These are phyloP conservation scores for Silybum marianum DNA, from an alignment of 129 eudicot genomes.

Conservation along the genomic window DNA sequence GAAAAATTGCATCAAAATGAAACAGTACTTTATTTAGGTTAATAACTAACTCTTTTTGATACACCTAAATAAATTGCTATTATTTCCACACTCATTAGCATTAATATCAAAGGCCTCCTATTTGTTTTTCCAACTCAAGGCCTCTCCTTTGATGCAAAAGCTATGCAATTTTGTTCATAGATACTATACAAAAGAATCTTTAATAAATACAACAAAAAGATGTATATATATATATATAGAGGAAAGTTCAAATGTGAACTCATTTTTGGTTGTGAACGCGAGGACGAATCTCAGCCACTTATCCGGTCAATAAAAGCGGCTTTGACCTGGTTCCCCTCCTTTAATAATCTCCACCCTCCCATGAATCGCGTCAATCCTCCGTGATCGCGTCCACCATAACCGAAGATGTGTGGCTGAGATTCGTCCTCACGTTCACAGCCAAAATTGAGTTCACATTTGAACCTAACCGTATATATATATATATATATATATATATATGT, in stretches of 20 bases:
- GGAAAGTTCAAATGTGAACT: too few species aligned
- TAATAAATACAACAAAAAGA: constrained; percentile 7
- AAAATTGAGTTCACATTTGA: too few species aligned
- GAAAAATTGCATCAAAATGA: neutral
- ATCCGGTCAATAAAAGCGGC: too few species aligned
- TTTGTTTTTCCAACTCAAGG: neutral
- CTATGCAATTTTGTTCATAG: neutral
- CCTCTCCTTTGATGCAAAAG: neutral
- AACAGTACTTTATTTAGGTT: neutral
- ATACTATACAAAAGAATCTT: neutral
- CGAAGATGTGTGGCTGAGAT: too few species aligned
- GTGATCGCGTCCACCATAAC: too few species aligned
- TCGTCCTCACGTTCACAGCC: too few species aligned
- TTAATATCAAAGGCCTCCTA: neutral
- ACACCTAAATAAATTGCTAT: neutral
- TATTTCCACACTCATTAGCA: neutral
- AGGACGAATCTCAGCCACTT: too few species aligned
- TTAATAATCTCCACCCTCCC: too few species aligned
- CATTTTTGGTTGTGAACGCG: too few species aligned
- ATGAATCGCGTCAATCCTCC: too few species aligned
- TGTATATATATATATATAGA: neutral
- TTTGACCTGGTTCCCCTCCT: too few species aligned
- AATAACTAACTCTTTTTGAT: neutral
- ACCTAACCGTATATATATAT: too few species aligned
- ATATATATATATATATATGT: neutral